Base-by-base conservation (phyloP, 345 rosid genomes). In the Syzygium grande region DNA sequence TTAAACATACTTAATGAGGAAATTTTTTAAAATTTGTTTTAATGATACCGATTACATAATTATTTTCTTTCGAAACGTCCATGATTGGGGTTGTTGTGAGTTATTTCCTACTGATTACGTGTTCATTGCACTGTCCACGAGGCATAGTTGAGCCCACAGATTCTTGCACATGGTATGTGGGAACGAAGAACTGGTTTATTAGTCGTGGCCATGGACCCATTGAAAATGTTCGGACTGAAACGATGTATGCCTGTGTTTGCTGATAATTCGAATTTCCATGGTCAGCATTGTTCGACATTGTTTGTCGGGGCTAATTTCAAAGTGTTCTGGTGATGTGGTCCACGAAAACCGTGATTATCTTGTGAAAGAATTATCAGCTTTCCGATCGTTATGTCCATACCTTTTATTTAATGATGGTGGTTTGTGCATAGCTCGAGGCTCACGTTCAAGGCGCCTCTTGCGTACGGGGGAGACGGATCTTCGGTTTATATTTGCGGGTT, bases 321-420 rank as follows among this genome's bases (percentile, higher is more conserved):
- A 38, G 1, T 38, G 14, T 38, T 73, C 8, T 2, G 8, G 5
- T 73, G 49, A 73, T 34, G 25, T 2, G 79, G 23, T 34, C 6
- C 46, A 17, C 0, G 13, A 68, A 19, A 22, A 9, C 43, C 46
- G 1, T 68, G 0, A 5, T n/a, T n/a, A 65, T 0, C 49, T 19
- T 9, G 1, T 3, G 13, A 73, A 73, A 73, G 80, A 73, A 34
- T 34, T 34, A 4, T 73, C 6, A 34, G 10, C 2, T 73, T 19
- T 73, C 2, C 25, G 5, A 34, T 38, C 3, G 1, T 21, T 73
- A 10, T 10, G 25, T 10, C 3, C 1, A 0, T 9, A 0, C 49
- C 38, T 11, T 73, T 38, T 73, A 34, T 73, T 73, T 15, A 68
- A 17, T 34, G 79, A 68, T 11, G 79, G 41, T 5, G 0, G 2